Evolutionary conservation across 495 filamentous ascomycete genomes (phyloP).

Genomic region (Penicillium crystallinum): DNA sequence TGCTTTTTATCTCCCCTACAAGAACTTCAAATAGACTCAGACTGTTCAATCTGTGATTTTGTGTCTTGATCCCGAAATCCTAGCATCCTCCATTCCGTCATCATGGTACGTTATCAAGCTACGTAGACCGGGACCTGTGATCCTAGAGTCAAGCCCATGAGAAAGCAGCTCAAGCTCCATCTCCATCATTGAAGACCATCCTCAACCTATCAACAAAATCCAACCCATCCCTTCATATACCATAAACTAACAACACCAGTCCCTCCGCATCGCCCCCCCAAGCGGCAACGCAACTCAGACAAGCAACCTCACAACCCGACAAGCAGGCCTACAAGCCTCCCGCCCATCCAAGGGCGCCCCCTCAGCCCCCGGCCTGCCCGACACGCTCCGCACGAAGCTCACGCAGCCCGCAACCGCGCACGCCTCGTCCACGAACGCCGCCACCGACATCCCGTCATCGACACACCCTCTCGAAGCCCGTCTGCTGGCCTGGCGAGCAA

Average conservation of each 20-base stretch:
- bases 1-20: constrained; percentile 6
- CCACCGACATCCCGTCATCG: constrained; percentile 42
- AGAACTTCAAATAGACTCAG: not conserved
- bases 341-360: constrained; percentile 61
- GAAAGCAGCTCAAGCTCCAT: constrained; percentile 4
- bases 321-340: constrained; percentile 24
- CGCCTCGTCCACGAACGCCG: constrained; percentile 38
- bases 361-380: constrained; percentile 85
- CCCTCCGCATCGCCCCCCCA: constrained; percentile 81
- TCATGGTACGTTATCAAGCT: constrained; percentile 36
- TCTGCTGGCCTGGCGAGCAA: constrained; percentile 75
- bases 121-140: constrained; percentile 7
- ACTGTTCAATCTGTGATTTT: not conserved
- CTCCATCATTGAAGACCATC: too few species aligned
- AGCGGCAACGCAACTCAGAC: constrained; percentile 51
- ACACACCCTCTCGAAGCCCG: constrained; percentile 89
- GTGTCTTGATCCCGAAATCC: not conserved
- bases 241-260: constrained; percentile 47
- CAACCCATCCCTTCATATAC: not conserved
- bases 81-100: constrained; percentile 11
- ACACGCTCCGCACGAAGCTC: constrained; percentile 81
- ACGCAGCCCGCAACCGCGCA: constrained; percentile 45
- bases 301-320: constrained; percentile 50
- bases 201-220: too few species aligned
- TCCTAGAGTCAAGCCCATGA: constrained; percentile 2